Evolutionary conservation across 495 filamentous ascomycete genomes (phyloP).

Genomic region (Barbatosphaeria neglecta): DNA sequence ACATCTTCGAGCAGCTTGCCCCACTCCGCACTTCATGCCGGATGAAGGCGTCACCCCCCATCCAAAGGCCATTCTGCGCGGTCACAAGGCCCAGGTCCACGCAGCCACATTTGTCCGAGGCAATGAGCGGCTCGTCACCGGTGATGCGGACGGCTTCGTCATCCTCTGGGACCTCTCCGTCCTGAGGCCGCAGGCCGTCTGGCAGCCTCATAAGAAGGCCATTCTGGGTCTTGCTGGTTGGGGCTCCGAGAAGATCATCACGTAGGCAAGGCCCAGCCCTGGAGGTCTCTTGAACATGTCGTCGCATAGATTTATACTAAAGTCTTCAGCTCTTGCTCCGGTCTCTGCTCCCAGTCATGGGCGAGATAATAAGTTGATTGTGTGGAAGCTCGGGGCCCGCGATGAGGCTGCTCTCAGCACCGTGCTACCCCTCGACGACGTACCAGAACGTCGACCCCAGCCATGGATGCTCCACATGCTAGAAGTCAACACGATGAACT

Average conservation of each 20-base stretch:
- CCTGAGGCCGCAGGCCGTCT: conserved; percentile 73
- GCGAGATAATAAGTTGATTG: conserved; percentile 72
- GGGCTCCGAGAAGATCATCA: conserved; percentile 52
- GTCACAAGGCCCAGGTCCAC: conserved; percentile 75
- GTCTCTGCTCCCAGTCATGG: conserved; percentile 53
- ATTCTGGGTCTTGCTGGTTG: conserved; percentile 65
- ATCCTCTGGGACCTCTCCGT: conserved; percentile 75
- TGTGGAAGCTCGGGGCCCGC: conserved; percentile 59
- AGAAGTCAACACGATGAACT: conserved; percentile 87
- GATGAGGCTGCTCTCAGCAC: conserved; percentile 58
- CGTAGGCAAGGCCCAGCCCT: conserved; percentile 40
- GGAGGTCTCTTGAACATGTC: not conserved
- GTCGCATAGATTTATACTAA: not conserved
- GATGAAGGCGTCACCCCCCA: conserved; percentile 45
- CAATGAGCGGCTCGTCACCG: conserved; percentile 72
- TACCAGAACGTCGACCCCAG: conserved; percentile 35
- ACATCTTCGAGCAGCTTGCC: not conserved
- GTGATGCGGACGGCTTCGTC: conserved; percentile 83
- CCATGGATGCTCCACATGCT: conserved; percentile 82
- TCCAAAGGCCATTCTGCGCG: conserved; percentile 77
- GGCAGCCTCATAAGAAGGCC: conserved; percentile 72
- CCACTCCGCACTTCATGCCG: conserved; percentile 7
- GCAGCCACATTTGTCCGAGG: conserved; percentile 56
- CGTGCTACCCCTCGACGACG: conserved; percentile 52
- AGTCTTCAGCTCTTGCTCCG: not conserved